Evolutionary conservation across 192 early-diverging fungal species (phyloP).

Genomic region (Coemansia sp.): DNA sequence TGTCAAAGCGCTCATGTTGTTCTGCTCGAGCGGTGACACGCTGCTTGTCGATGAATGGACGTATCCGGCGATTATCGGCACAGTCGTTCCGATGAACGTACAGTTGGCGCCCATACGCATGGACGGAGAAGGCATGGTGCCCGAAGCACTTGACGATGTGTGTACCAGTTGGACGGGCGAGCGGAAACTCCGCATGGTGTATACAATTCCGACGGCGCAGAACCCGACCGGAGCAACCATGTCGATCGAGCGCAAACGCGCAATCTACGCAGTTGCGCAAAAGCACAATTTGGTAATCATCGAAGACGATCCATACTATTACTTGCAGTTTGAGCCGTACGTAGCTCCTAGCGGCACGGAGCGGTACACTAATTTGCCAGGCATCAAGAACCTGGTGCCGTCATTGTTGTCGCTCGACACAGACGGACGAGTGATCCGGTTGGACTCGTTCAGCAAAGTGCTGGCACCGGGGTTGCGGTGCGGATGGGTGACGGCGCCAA

Average conservation of each 20-base stretch:
- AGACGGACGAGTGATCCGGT: conserved; percentile 85
- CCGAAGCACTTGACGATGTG: conserved; percentile 56
- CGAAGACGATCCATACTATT: conserved; percentile 97
- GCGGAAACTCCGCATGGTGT: conserved; percentile 55
- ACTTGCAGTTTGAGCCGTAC: conserved; percentile 68
- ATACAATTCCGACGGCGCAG: conserved; percentile 82
- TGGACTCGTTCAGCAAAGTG: conserved; percentile 93
- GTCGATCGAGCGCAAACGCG: conserved; percentile 70
- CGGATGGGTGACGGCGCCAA: conserved; percentile 73
- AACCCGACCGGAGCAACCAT: conserved; percentile 90
- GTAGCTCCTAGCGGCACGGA: conserved; percentile 9
- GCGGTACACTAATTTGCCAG: conserved; percentile 28
- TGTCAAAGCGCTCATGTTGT: conserved; percentile 58
- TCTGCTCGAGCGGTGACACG: conserved; percentile 60
- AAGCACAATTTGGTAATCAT: conserved; percentile 81
- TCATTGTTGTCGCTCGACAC: conserved; percentile 88
- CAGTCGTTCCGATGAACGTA: conserved; percentile 56
- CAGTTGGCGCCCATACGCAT: conserved; percentile 52
- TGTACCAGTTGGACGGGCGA: conserved; percentile 41
- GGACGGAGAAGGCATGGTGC: conserved; percentile 67
- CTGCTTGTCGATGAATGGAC: conserved; percentile 66
- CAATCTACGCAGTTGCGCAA: conserved; percentile 74
- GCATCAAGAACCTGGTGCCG: conserved; percentile 49
- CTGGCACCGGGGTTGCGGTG: conserved; percentile 83
- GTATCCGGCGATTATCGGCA: conserved; percentile 62